phyloP scores from a whole-genome alignment of 768 basidiomycete genomes.

The Steccherinum ochraceum region DNA sequence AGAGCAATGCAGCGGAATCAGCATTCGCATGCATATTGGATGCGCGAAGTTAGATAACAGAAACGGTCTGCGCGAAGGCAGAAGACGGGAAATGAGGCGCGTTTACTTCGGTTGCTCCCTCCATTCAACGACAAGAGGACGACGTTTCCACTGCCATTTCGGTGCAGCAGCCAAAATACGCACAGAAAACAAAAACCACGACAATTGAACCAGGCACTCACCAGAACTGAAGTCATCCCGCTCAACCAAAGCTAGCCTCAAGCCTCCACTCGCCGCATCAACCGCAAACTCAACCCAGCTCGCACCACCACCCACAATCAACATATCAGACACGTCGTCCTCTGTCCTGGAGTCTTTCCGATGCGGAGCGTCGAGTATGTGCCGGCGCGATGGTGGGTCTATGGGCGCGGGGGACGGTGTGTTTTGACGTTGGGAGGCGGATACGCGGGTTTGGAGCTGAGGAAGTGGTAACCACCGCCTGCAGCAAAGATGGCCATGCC shows the following conservation, averaged over 20 bases:
- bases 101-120: too few relatives aligned
- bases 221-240: conserved; percentile 88
- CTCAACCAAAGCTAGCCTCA: conserved; percentile 92
- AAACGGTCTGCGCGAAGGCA: not conserved
- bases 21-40: not conserved
- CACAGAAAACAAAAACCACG: not conserved
- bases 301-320: conserved; percentile 91
- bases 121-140: not conserved
- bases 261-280: conserved; percentile 86
- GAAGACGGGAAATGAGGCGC: not conserved
- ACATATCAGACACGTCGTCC: conserved; percentile 58
- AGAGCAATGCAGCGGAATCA: conserved; percentile 1
- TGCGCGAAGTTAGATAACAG: not conserved
- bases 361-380: conserved; percentile 57
- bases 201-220: conserved; percentile 24
- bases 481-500: conserved; percentile 46
- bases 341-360: conserved; percentile 29
- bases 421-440: conserved; percentile 57
- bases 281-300: conserved; percentile 96
- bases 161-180: not conserved
- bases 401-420: conserved; percentile 69
- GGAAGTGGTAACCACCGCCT: conserved; percentile 62
- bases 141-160: not conserved
- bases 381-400: conserved; percentile 65
- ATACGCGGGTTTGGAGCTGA: conserved; percentile 69